A percentile compares a stretch with the other conserved stretches of the same genome.
Evolutionary conservation across 495 filamentous ascomycete species (phyloP).

Genomic region (Ramalina peruviana): DNA sequence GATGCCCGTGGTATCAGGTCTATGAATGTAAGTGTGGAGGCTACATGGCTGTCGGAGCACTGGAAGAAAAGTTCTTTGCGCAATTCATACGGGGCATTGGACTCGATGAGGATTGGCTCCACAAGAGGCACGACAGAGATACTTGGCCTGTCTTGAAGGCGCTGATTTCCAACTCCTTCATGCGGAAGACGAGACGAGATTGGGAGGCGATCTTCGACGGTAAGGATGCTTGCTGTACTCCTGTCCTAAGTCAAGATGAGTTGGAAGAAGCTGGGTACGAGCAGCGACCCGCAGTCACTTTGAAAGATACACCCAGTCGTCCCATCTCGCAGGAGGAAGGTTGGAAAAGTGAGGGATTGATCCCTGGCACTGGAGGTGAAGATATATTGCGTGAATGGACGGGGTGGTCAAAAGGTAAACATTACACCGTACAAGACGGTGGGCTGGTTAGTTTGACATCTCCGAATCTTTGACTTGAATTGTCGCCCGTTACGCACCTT

Average conservation of each 20-base stretch:
- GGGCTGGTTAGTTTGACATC: slow-evolving; percentile 37
- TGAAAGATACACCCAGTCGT: slow-evolving; percentile 49
- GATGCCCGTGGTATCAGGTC: slow-evolving; percentile 74
- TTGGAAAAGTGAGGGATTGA: slow-evolving; percentile 46
- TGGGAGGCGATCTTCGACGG: slow-evolving; percentile 82
- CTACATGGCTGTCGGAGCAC: slow-evolving; percentile 79
- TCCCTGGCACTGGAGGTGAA: slow-evolving; percentile 56
- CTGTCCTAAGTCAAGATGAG: slow-evolving; percentile 63
- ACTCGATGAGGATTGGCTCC: slow-evolving; percentile 35
- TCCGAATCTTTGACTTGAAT: slow-evolving; percentile 35
- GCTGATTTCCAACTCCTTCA: slow-evolving; percentile 50
- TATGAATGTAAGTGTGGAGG: slow-evolving; percentile 73
- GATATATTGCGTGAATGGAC: slow-evolving; percentile 59
- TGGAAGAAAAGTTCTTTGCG: slow-evolving; percentile 76
- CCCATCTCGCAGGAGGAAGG: slow-evolving; percentile 44
- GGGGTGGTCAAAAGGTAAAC: slow-evolving; percentile 56
- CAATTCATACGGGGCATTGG: slow-evolving; percentile 49
- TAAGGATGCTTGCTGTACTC: slow-evolving; percentile 83
- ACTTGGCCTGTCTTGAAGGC: slow-evolving; percentile 52
- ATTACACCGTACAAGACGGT: slow-evolving; percentile 52
- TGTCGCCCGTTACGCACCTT: background rate
- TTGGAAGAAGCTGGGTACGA: slow-evolving; percentile 54
- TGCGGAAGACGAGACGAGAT: slow-evolving; percentile 56
- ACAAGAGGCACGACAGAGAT: slow-evolving; percentile 34
- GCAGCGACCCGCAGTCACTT: slow-evolving; percentile 58